phyloP scores from a whole-genome alignment of 1,284 basidiomycete genomes.

The Leccinum pachyderme region DNA sequence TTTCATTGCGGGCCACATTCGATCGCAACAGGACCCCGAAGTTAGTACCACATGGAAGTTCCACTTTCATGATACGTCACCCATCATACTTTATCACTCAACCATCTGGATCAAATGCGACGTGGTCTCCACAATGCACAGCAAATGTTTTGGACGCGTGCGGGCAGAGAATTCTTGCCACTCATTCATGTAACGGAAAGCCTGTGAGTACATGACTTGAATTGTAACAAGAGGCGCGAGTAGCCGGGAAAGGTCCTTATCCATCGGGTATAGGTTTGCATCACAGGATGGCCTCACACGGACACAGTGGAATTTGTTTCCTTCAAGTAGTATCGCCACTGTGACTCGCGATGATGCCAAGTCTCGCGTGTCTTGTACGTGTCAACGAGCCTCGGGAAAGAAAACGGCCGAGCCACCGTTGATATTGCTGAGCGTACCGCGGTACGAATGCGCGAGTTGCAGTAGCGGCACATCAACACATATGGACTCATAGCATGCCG shows the following conservation, averaged over 20 bases:
- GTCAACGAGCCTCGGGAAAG: not conserved
- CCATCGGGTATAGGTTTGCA: not conserved
- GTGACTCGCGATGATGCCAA: not conserved
- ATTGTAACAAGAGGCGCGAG: not conserved
- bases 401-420: not conserved
- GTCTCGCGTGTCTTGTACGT: not conserved
- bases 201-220: not conserved
- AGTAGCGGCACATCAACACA: not conserved
- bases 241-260: not conserved
- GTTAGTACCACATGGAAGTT: not conserved
- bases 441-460: not conserved
- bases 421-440: not conserved
- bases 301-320: too few relatives aligned
- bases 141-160: not conserved
- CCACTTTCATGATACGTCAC: not conserved
- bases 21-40: not conserved
- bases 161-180: not conserved
- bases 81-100: not conserved
- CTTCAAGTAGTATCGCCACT: not conserved
- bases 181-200: not conserved
- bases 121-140: not conserved
- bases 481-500: not conserved
- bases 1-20: not conserved
- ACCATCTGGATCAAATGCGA: not conserved
- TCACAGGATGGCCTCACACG: slow-evolving; percentile 6